Conservation (phyloP, 805 yeast genomes). For the Yamadazyma phyllophila region DNA sequence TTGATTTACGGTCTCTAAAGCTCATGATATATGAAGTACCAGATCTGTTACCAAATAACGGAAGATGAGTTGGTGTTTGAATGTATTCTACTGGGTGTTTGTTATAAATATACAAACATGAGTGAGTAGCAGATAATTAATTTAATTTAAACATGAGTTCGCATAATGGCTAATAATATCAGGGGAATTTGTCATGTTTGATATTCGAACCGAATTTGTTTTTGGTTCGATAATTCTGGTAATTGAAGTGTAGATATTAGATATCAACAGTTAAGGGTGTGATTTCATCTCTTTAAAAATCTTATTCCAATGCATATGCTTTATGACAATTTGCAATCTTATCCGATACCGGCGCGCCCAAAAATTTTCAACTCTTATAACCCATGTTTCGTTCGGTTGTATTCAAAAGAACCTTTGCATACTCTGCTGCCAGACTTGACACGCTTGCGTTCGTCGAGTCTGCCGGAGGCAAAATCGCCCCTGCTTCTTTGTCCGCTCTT, state of each 20-base stretch:
- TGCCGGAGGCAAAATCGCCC: constrained; percentile 51
- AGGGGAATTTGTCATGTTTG: too few relatives aligned
- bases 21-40: background rate
- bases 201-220: too few relatives aligned
- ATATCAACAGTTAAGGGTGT: background rate
- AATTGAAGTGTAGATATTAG: background rate
- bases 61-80: too few relatives aligned
- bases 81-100: too few relatives aligned
- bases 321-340: background rate
- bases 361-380: background rate
- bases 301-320: background rate
- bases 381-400: constrained; percentile 2
- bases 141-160: too few relatives aligned
- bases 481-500: constrained; percentile 69
- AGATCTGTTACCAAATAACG: too few relatives aligned
- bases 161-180: too few relatives aligned
- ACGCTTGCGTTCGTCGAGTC: constrained; percentile 79
- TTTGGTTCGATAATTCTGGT: too few relatives aligned
- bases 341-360: constrained; percentile 9
- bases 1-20: constrained; percentile 2
- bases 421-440: constrained; percentile 21
- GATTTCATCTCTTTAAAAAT: background rate
- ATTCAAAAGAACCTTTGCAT: constrained; percentile 48
- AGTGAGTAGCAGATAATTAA: too few relatives aligned
- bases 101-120: too few relatives aligned